A percentile compares a stretch with the other conserved stretches of the same genome.
These are phyloP conservation scores for Allantophomopsis lycopodina DNA, from an alignment of 2,329 filamentous ascomycete genomes.

Conservation along the genomic window DNA sequence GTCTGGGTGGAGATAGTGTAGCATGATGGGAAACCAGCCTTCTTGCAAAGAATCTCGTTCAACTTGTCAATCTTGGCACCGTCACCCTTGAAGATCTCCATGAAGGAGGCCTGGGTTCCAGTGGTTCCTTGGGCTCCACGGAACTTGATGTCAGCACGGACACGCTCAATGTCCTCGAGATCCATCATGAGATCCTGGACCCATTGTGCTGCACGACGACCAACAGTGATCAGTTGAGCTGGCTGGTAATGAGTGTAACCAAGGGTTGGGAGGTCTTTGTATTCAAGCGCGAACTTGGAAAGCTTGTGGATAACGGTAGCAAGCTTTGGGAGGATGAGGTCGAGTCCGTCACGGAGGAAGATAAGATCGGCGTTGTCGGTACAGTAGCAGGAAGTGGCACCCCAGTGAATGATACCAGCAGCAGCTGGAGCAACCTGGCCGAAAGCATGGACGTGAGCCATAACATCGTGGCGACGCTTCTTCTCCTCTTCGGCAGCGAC, in stretches of 20 bases:
- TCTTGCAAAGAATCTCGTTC: conserved; percentile 40
- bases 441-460: conserved; percentile 59
- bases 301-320: conserved; percentile 70
- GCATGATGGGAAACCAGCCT: conserved; percentile 34
- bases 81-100: conserved; percentile 33
- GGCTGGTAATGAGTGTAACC: conserved; percentile 65
- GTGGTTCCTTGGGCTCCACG: conserved; percentile 53
- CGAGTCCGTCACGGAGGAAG: conserved; percentile 59
- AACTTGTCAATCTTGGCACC: conserved; percentile 34
- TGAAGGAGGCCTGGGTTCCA: conserved; percentile 59
- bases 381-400: conserved; percentile 19
- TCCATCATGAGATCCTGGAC: conserved; percentile 66
- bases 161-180: conserved; percentile 57
- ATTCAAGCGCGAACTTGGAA: conserved; percentile 54
- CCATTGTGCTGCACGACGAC: conserved; percentile 47
- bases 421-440: conserved; percentile 61
- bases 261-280: conserved; percentile 59
- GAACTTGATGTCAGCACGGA: conserved; percentile 56
- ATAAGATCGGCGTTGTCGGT: conserved; percentile 73
- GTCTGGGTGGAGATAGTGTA: conserved; percentile 47
- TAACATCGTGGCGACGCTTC: conserved; percentile 49
- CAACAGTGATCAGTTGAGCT: conserved; percentile 31
- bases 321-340: conserved; percentile 65
- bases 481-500: conserved; percentile 67
- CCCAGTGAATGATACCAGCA: conserved; percentile 72